Evolutionary conservation across 2,329 filamentous ascomycete genomes (phyloP), one percentile per base, ranked within the genome.

Genomic region (Xylaria sp.): DNA sequence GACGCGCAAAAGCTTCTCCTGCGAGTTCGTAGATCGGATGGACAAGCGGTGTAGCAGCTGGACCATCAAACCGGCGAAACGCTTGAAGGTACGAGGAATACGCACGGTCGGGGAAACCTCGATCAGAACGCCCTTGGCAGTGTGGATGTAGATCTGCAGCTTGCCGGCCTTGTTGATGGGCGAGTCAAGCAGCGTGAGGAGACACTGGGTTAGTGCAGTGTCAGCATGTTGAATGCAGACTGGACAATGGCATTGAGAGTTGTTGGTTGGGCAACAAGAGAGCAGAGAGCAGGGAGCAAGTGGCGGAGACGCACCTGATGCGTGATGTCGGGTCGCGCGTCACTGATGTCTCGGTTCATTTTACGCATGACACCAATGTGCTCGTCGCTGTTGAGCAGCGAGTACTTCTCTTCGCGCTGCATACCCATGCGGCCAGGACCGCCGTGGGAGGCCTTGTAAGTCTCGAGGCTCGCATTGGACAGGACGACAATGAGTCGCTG

Each of bases 361-460:
- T 97, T 99, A 71, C 94, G 89, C 92, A 99, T 96, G 66, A 97
- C 90, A 64, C 94, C 94, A 68, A 99, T 99, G 74, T 99, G 94
- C 77, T 99, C 94, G 73, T 99, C 94, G 76, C 92, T 97, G 81
- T 99, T 99, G 71, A 99, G 86, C 55, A 99, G 81, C 63, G 93
- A 96, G 77, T 96, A 99, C 76, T 97, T 97, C 74, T 97, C 93
- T 70, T 97, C 92, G 55, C 90, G 85, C 62, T 85, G 83, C 59
- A 82, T 79, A 37, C 85, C 80, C 79, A 74, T 85, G 76, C 77
- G 87, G 77, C 73, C 84, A 75, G 72, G 52, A 44, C 65, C 82
- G 62, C 87, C 87, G 67, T 91, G 87, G 18, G 90, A 89, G 1
- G 94, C 90, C 74, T 95, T 95, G 82, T 97, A 97, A 0, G 94